Evolutionary conservation across 2,329 filamentous ascomycete species (phyloP).

Genomic region (Fusarium nelsonii): DNA sequence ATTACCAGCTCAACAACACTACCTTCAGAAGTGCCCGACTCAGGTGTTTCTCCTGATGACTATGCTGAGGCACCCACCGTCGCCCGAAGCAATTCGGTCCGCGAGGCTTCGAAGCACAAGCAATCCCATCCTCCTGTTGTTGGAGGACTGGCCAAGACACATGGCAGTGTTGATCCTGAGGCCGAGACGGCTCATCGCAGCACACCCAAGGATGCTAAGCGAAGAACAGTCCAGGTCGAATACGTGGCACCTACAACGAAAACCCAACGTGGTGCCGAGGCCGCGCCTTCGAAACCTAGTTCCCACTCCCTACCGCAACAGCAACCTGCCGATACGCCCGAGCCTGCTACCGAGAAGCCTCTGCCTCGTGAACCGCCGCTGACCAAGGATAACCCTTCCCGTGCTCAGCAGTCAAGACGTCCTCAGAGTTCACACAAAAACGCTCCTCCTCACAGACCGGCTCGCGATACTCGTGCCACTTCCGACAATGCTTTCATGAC

Average conservation of each 20-base stretch:
- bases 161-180: constrained; percentile 78
- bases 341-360: constrained; percentile 65
- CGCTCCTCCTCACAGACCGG: constrained; percentile 42
- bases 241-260: constrained; percentile 93
- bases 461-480: constrained; percentile 54
- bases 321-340: constrained; percentile 58
- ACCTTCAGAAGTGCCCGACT: constrained; percentile 84
- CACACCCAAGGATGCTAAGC: constrained; percentile 86
- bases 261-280: constrained; percentile 75
- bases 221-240: constrained; percentile 95
- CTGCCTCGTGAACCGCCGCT: constrained; percentile 69
- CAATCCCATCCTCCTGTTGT: constrained; percentile 61
- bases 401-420: constrained; percentile 55
- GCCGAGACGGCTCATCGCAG: constrained; percentile 68
- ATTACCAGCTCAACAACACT: constrained; percentile 96
- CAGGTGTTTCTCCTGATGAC: constrained; percentile 73
- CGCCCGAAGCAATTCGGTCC: constrained; percentile 90
- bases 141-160: constrained; percentile 77
- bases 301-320: constrained; percentile 54
- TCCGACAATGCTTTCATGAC: constrained; percentile 60
- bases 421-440: constrained; percentile 63
- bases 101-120: constrained; percentile 83
- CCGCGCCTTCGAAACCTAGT: constrained; percentile 43
- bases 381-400: constrained; percentile 58
- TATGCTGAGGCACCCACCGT: constrained; percentile 70